Base-by-base conservation (phyloP, 1,139 yeast species). In the Hansenula lynferdii region DNA sequence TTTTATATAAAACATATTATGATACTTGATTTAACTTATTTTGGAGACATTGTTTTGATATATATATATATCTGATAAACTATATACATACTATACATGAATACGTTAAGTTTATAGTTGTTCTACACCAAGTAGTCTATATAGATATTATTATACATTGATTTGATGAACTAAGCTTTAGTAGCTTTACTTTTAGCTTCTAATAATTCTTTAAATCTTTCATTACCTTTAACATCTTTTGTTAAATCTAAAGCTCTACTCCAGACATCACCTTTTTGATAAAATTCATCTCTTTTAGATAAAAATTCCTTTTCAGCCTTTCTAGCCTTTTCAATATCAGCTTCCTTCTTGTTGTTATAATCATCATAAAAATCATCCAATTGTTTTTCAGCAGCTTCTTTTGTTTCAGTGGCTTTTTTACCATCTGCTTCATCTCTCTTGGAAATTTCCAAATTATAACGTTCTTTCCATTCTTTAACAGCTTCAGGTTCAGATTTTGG, bases 321-420 rank as follows among this genome's bases (percentile, higher is more conserved):
- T 57, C 69, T 69, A 8, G 86, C 82, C 43, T 77, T 74, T 46
- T 76, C 80, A 44, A 83, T 69, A 40, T 78, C 77, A 48, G 75
- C 75, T 41, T 87, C 95, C 64, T 81, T 85, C 67, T 92, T 92
- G 57, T 73, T 70, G 65, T 87, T 89, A 71, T 94, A 94, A 58
- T 83, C 84, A 52, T 89, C 96, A 64, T 94, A 94, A 64, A 92
- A 92, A 50, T 86, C 96, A 60, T 92, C 97, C 55, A 90, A 80
- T 39, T 92, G 81, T 58, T 80, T 78, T 55, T 80, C 77, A n/a
- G 98, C 98, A 47, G 82, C 81, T 36, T 76, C 72, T 41, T 83
- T 72, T 43, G 87, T 73, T 45, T 82, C 90, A 34, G 70, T 69
- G 59, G 85, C 78, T 58, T 79, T 85, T 49, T 75, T 69, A 16